Evolutionary conservation across 129 eudicot genomes (phyloP).

Genomic region (Ambrosia trifida): DNA sequence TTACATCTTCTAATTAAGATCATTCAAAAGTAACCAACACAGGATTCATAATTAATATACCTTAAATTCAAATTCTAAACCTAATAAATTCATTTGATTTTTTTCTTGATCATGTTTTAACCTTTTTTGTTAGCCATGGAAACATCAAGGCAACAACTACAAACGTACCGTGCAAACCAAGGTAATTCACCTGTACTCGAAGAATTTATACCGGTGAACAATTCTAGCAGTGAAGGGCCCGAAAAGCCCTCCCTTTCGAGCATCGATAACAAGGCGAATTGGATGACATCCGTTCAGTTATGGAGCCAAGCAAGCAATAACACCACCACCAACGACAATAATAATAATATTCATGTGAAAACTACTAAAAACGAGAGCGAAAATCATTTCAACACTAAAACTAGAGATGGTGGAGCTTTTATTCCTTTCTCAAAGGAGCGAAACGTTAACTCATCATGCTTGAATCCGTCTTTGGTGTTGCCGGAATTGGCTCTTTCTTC

Average conservation of each 20-base stretch:
- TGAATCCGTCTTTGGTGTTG: conserved; percentile 26
- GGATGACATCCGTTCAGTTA: conserved; percentile 93
- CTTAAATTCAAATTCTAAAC: conserved; percentile 15
- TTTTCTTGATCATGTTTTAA: background rate
- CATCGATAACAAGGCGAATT: conserved; percentile 66
- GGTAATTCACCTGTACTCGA: conserved; percentile 72
- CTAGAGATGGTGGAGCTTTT: conserved; percentile 72
- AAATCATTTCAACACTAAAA: conserved; percentile 36
- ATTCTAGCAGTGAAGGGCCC: conserved; percentile 39
- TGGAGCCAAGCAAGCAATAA: conserved; percentile 65
- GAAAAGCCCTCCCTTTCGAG: conserved; percentile 41
- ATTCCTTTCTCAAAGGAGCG: conserved; percentile 58
- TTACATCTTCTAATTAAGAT: conserved; percentile 23
- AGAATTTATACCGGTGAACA: conserved; percentile 83
- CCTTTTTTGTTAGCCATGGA: conserved; percentile 66
- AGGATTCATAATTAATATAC: conserved; percentile 3
- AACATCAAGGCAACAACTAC: conserved; percentile 82
- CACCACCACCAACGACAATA: conserved; percentile 5
- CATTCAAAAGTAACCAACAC: conserved; percentile 19
- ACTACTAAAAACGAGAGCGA: conserved; percentile 32
- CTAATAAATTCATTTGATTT: background rate
- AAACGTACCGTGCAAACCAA: conserved; percentile 51
- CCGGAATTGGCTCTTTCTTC: conserved; percentile 81
- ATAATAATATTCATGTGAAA: conserved; percentile 13
- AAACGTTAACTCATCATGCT: conserved; percentile 28